Conservation (phyloP, 495 filamentous ascomycete species). For the Sordaria brevicollis region DNA sequence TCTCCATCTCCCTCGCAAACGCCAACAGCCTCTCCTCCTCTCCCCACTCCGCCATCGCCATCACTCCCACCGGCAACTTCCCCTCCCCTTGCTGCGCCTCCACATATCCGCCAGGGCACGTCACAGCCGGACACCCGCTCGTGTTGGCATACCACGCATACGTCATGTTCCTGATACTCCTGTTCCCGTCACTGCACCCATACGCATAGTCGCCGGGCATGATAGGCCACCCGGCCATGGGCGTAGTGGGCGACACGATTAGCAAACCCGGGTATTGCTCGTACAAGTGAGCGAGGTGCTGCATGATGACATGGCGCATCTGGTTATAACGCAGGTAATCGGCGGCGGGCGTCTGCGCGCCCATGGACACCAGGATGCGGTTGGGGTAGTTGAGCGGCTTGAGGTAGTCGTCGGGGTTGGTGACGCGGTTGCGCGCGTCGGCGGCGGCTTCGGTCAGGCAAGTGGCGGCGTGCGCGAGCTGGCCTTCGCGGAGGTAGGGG, state of each 20-base stretch:
- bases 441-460: slow-evolving; percentile 61
- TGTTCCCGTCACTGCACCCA: slow-evolving; percentile 66
- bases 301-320: slow-evolving; percentile 69
- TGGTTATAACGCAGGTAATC: slow-evolving; percentile 70
- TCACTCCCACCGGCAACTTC: slow-evolving; percentile 63
- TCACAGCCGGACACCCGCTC: slow-evolving; percentile 69
- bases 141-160: slow-evolving; percentile 86
- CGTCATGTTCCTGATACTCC: slow-evolving; percentile 67
- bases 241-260: slow-evolving; percentile 70
- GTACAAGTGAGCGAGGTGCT: slow-evolving; percentile 67
- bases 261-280: slow-evolving; percentile 62
- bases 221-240: slow-evolving; percentile 63
- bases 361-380: slow-evolving; percentile 59
- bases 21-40: slow-evolving; percentile 66
- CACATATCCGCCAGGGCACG: slow-evolving; percentile 64
- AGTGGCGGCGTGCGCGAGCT: slow-evolving; percentile 69
- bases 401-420: slow-evolving; percentile 10
- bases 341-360: slow-evolving; percentile 47
- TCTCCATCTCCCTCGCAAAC: slow-evolving; percentile 63
- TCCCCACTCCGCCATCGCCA: slow-evolving; percentile 88
- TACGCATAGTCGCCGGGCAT: slow-evolving; percentile 39
- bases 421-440: slow-evolving; percentile 18
- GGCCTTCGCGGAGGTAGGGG: slow-evolving; percentile 63
- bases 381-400: slow-evolving; percentile 55
- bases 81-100: slow-evolving; percentile 36